Evolutionary conservation across 306 rosid genomes (phyloP).

Genomic region (Rubus parviflorus): DNA sequence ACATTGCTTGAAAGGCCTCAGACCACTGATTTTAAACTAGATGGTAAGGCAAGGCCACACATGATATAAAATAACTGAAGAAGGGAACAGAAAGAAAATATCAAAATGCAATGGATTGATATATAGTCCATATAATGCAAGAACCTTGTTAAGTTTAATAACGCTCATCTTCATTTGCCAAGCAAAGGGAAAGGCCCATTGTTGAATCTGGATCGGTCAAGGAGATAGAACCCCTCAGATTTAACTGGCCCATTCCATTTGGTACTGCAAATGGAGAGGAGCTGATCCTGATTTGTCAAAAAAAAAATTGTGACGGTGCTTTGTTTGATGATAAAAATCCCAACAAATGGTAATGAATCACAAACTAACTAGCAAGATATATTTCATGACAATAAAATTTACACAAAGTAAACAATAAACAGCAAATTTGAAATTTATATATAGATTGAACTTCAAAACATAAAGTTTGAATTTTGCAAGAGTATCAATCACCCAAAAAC

Average conservation of each 20-base stretch:
- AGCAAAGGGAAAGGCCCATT: background rate
- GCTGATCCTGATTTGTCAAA: background rate
- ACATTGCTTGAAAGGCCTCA: background rate
- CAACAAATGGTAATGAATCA: background rate
- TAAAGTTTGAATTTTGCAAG: background rate
- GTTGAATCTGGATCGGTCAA: background rate
- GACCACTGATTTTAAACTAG: background rate
- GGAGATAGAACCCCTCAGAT: background rate
- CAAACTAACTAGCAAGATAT: background rate
- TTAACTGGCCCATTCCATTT: background rate
- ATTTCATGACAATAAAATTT: background rate
- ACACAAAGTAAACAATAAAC: background rate
- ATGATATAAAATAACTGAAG: background rate
- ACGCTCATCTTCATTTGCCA: background rate
- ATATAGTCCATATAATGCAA: background rate
- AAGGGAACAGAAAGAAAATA: background rate
- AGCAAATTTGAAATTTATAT: background rate
- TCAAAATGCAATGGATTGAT: background rate
- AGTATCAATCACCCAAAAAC: background rate
- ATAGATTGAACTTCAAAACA: background rate
- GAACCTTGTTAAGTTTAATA: background rate
- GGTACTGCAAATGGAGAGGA: conserved; percentile 11
- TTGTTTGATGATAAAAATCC: background rate
- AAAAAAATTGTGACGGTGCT: background rate
- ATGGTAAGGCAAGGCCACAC: background rate